Base-by-base conservation (phyloP, 805 yeast genomes). In the Grigorovia humatica region DNA sequence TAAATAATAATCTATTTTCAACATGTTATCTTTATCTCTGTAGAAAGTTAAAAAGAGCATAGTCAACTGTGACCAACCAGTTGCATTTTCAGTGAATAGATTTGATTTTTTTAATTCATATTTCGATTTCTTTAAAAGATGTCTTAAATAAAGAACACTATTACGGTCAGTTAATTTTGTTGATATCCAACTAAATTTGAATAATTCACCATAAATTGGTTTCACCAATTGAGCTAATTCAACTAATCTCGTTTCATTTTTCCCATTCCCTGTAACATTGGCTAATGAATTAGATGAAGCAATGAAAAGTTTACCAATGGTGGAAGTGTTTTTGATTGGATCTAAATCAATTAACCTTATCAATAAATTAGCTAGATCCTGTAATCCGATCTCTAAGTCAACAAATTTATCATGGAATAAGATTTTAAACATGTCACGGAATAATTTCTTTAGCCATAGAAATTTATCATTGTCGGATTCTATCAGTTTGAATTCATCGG, bases 51-150 rank as follows among this genome's bases (percentile, higher is more conserved):
- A 64, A 12, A 84, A 55, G 47, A 82, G 79, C 1, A 74, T 74
- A 0, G 81, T 64, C 35, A 86, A 69, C 57, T 80, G 82, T 12
- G 95, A 67, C 66, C 79, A 89, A 0, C 96, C 97, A 61, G 84
- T 88, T 23, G 81, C 71, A 54, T 85, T 85, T 64, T 90, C 96
- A 48, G 81, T 78, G 8, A 87, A 59, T 17, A 88, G 69, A 52
- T 85, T 84, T 68, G 72, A 88, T 56, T 82, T 79, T 60, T 64
- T 66, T 56, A 72, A 72, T 50, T 81, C 70, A 63, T 71, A 71
- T 48, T 61, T 62, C 2, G 68, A 51, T 52, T 57, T 62, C 42
- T 59, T 63, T 44, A 67, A 54, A 4, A 58, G 51, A 45, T 63
- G 63, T 43, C 66, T 58, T 35, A 67, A 52, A 1, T 57, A 48